Evolutionary conservation across 306 rosid genomes (phyloP).

Genomic region (Lupinus albus): DNA sequence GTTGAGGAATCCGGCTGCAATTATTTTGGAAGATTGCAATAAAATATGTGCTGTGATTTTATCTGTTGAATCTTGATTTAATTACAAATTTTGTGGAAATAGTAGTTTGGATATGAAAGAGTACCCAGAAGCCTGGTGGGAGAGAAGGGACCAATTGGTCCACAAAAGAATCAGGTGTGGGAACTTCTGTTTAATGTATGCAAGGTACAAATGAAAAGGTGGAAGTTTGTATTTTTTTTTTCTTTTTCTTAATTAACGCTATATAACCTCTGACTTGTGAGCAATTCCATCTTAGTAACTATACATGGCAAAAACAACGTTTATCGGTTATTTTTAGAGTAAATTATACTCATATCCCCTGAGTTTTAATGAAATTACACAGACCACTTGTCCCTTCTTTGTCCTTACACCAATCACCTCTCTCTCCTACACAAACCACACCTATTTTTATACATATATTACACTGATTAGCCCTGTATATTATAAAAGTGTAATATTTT

Average conservation of each 20-base stretch:
- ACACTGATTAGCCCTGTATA: too few relatives aligned
- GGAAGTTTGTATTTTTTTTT: slow-evolving; percentile 37
- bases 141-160: slow-evolving; percentile 29
- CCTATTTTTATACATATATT: too few relatives aligned
- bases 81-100: slow-evolving; percentile 39
- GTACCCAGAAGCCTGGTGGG: slow-evolving; percentile 34
- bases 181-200: slow-evolving; percentile 38
- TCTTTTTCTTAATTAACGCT: background rate
- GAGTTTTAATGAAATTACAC: too few relatives aligned
- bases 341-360: too few relatives aligned
- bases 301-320: too few relatives aligned
- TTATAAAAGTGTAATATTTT: too few relatives aligned
- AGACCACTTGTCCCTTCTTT: too few relatives aligned
- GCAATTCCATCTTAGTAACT: background rate
- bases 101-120: slow-evolving; percentile 46
- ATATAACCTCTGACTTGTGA: slow-evolving; percentile 19
- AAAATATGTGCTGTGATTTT: slow-evolving; percentile 36
- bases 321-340: background rate
- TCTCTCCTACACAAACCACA: too few relatives aligned
- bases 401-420: too few relatives aligned
- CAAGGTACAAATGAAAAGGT: slow-evolving; percentile 27
- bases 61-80: slow-evolving; percentile 37
- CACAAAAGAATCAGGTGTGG: slow-evolving; percentile 24
- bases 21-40: slow-evolving; percentile 54
- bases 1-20: slow-evolving; percentile 48